These are phyloP conservation scores for Metarhizium brunneum DNA, from an alignment of 2,329 filamentous ascomycete genomes.

Conservation along the genomic window DNA sequence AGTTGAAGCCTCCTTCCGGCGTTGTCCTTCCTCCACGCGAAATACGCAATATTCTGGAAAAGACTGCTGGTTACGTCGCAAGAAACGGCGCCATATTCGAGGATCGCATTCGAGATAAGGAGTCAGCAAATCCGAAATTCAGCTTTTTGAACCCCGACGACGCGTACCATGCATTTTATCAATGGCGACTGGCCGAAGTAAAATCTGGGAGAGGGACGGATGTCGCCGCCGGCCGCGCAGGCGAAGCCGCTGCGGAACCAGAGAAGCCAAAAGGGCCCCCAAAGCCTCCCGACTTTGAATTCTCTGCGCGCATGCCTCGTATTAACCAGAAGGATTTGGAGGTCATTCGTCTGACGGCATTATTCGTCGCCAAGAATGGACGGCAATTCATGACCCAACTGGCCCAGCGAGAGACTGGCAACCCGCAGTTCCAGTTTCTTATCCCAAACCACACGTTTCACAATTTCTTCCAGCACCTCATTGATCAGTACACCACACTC, in stretches of 20 bases:
- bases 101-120: slow-evolving; percentile 77
- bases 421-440: slow-evolving; percentile 94
- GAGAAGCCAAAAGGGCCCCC: slow-evolving; percentile 71
- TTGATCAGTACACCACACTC: slow-evolving; percentile 87
- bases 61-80: slow-evolving; percentile 86
- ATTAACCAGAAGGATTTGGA: slow-evolving; percentile 91
- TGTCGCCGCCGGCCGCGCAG: slow-evolving; percentile 64
- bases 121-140: slow-evolving; percentile 79
- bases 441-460: slow-evolving; percentile 92
- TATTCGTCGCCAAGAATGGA: slow-evolving; percentile 89
- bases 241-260: slow-evolving; percentile 45
- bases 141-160: slow-evolving; percentile 75
- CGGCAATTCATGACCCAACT: slow-evolving; percentile 84
- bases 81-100: slow-evolving; percentile 62
- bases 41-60: slow-evolving; percentile 78
- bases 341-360: slow-evolving; percentile 65
- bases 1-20: slow-evolving; percentile 70
- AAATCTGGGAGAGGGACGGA: slow-evolving; percentile 72
- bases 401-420: slow-evolving; percentile 79
- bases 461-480: slow-evolving; percentile 85
- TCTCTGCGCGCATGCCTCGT: slow-evolving; percentile 93
- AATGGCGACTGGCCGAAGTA: slow-evolving; percentile 84
- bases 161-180: slow-evolving; percentile 79
- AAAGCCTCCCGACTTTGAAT: slow-evolving; percentile 79
- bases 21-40: slow-evolving; percentile 84